These are phyloP conservation scores for Kregervanrija fluxuum DNA, from an alignment of 805 yeast species.

Conservation along the genomic window DNA sequence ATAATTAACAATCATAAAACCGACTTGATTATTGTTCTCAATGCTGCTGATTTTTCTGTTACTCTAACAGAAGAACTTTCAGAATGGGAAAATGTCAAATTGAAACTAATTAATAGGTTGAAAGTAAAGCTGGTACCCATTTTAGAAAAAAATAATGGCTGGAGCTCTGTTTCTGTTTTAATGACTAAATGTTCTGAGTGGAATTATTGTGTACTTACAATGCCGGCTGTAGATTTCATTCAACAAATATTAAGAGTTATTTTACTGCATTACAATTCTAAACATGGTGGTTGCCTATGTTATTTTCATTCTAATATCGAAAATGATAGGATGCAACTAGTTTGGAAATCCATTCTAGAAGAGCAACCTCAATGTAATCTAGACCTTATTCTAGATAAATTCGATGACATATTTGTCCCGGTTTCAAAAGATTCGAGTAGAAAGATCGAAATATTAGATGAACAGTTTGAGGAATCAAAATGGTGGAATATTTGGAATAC, in stretches of 20 bases:
- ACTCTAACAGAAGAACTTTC: too few relatives aligned
- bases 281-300: not conserved
- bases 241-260: slow-evolving; percentile 21
- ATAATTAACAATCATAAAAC: too few relatives aligned
- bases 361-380: too few relatives aligned
- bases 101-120: too few relatives aligned
- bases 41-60: too few relatives aligned
- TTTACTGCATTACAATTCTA: slow-evolving; percentile 3
- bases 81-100: too few relatives aligned
- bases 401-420: slow-evolving; percentile 31
- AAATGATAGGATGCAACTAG: too few relatives aligned
- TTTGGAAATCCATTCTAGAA: too few relatives aligned
- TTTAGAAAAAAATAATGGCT: not conserved
- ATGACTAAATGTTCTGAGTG: slow-evolving; percentile 7
- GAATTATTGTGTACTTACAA: slow-evolving; percentile 13
- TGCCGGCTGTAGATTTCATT: slow-evolving; percentile 16
- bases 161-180: slow-evolving; percentile 6
- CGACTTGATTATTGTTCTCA: too few relatives aligned
- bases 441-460: slow-evolving; percentile 37
- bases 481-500: slow-evolving; percentile 3
- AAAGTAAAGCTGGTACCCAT: too few relatives aligned
- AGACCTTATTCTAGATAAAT: slow-evolving; percentile 11
- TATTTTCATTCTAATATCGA: not conserved
- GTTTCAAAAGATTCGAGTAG: slow-evolving; percentile 45
- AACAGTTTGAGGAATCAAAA: slow-evolving; percentile 22